Evolutionary conservation across 2,329 filamentous ascomycete species (phyloP).

Genomic region (Colletotrichum nymphaeae): DNA sequence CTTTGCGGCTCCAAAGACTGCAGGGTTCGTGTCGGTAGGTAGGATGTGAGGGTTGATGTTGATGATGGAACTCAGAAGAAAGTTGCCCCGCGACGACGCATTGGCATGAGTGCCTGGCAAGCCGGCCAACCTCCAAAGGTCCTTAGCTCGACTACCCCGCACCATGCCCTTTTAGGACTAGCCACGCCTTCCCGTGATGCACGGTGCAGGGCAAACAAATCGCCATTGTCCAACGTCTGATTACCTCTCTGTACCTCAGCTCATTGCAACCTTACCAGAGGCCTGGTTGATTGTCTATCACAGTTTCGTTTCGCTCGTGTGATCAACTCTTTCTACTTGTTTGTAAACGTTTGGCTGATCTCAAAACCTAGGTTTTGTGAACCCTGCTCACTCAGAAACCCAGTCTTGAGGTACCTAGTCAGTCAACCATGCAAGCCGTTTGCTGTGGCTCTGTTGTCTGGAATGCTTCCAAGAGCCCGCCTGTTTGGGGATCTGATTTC

Average conservation of each 20-base stretch:
- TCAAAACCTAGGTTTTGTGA: neutral
- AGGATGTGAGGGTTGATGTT: constrained; percentile 7
- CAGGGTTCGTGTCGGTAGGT: constrained; percentile 3
- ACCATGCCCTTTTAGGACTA: constrained; percentile 33
- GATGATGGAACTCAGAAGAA: constrained; percentile 30
- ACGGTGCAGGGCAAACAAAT: constrained; percentile 1
- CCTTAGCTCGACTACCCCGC: constrained; percentile 33
- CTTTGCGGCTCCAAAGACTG: constrained; percentile 38
- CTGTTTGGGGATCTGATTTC: neutral
- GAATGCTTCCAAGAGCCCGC: neutral
- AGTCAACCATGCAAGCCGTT: neutral
- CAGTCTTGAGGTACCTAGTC: too few relatives aligned
- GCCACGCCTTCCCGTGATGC: neutral
- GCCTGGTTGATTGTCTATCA: too few relatives aligned
- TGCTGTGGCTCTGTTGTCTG: neutral
- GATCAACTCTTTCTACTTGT: too few relatives aligned
- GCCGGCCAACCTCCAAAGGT: neutral
- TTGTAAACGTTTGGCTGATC: too few relatives aligned
- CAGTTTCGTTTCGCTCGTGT: too few relatives aligned
- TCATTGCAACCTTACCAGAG: neutral
- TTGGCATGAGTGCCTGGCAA: neutral
- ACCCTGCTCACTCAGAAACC: neutral
- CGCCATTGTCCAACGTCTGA: neutral
- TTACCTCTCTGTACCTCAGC: neutral
- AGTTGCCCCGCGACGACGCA: constrained; percentile 23